Percentiles rank a stretch among this genome's conserved stretches.
These are phyloP conservation scores for Moesziomyces sp. DNA, from an alignment of 1,284 basidiomycete species.

Conservation along the genomic window DNA sequence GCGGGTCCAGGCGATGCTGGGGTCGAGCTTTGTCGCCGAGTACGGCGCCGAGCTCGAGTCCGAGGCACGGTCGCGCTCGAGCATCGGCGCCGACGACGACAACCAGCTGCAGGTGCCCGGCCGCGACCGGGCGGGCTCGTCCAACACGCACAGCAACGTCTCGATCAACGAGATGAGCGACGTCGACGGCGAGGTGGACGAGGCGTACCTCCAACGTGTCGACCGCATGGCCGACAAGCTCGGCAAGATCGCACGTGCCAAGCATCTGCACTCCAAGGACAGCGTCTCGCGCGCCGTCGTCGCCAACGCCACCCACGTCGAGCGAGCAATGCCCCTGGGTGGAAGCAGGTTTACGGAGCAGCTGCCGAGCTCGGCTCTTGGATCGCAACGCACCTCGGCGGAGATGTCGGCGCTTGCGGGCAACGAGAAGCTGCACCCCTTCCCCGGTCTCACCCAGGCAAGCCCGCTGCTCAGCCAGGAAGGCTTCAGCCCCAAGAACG, in stretches of 20 bases:
- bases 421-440: constrained; percentile 55
- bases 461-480: constrained; percentile 34
- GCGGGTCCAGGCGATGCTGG: constrained; percentile 42
- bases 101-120: constrained; percentile 10
- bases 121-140: neutral
- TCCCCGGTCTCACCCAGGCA: constrained; percentile 41
- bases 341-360: constrained; percentile 35
- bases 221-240: constrained; percentile 50
- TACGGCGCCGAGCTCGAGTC: constrained; percentile 28
- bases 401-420: constrained; percentile 19
- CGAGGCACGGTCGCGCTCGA: constrained; percentile 16
- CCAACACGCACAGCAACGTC: constrained; percentile 19
- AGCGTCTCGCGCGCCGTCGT: neutral
- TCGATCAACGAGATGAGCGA: constrained; percentile 39
- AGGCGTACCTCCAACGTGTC: constrained; percentile 37
- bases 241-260: constrained; percentile 28
- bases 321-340: constrained; percentile 9
- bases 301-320: constrained; percentile 4
- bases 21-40: constrained; percentile 35
- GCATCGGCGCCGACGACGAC: constrained; percentile 11
- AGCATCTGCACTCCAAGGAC: constrained; percentile 4
- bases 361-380: constrained; percentile 1
- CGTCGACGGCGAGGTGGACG: constrained; percentile 40
- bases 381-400: constrained; percentile 29
- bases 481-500: constrained; percentile 14